Conservation (phyloP, 768 basidiomycete genomes). For the Mycena vulgaris region DNA sequence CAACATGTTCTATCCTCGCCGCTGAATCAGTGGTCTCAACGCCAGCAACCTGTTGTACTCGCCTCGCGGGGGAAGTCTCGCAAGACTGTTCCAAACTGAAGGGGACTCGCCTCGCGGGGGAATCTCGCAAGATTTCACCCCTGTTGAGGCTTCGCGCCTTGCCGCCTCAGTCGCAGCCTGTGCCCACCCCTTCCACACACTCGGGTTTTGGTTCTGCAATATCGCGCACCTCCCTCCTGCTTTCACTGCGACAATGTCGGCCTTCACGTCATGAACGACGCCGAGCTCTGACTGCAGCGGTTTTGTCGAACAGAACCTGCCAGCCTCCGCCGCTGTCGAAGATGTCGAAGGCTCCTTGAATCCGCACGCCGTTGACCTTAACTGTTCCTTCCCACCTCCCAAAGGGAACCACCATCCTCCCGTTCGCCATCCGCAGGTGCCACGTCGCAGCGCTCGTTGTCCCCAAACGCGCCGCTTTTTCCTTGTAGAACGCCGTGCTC, state of each 20-base stretch:
- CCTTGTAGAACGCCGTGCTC: neutral
- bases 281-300: conserved; percentile 31
- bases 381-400: conserved; percentile 42
- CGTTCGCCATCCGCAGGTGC: conserved; percentile 52
- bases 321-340: conserved; percentile 41
- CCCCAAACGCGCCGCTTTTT: neutral
- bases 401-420: conserved; percentile 35
- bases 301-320: conserved; percentile 35
- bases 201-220: too few species aligned
- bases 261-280: conserved; percentile 32
- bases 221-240: too few species aligned
- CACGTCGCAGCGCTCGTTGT: conserved; percentile 15
- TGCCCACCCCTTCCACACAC: neutral
- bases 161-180: neutral
- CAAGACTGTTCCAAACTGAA: too few species aligned
- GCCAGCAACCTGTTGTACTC: neutral
- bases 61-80: too few species aligned
- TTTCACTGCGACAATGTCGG: conserved; percentile 18
- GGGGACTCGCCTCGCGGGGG: conserved; percentile 31
- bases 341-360: conserved; percentile 36
- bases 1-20: neutral
- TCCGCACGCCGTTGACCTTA: conserved; percentile 21
- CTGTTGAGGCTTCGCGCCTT: too few species aligned
- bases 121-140: too few species aligned
- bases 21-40: neutral